These are phyloP conservation scores for Luzula sylvatica DNA, from an alignment of 176 grass and related monocot genomes.

Conservation along the genomic window DNA sequence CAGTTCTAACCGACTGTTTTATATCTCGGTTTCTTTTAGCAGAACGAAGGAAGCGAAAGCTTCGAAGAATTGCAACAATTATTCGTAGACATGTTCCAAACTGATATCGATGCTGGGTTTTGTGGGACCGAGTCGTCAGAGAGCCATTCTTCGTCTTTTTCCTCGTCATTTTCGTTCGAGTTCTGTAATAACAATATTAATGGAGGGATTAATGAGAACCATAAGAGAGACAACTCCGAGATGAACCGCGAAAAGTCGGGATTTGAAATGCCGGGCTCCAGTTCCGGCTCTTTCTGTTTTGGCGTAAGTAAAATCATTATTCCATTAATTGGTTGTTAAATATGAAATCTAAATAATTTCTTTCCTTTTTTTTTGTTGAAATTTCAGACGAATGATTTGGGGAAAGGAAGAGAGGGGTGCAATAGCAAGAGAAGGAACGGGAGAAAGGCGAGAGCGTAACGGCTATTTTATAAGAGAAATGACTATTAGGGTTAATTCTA, in stretches of 20 bases:
- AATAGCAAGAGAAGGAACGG: conserved; percentile 5
- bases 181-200: conserved; percentile 6
- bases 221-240: conserved; percentile 59
- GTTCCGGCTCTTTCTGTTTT: conserved; percentile 42
- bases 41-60: conserved; percentile 58
- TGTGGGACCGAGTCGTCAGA: conserved; percentile 25
- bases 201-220: conserved; percentile 17
- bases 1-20: conserved; percentile 1
- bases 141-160: conserved; percentile 19
- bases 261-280: conserved; percentile 20
- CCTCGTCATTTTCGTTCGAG: conserved; percentile 22
- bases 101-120: conserved; percentile 53
- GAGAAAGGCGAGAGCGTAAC: neutral
- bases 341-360: too few relatives aligned
- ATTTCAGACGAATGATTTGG: neutral
- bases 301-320: conserved; percentile 63
- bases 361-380: neutral
- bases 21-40: conserved; percentile 21
- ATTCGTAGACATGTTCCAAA: conserved; percentile 85
- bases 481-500: neutral
- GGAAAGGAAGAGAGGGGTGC: neutral
- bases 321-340: too few relatives aligned
- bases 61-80: conserved; percentile 82
- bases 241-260: conserved; percentile 42
- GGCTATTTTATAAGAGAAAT: conserved; percentile 1